Conservation (phyloP, 441 rosid species). For the Gossypium lobatum region DNA sequence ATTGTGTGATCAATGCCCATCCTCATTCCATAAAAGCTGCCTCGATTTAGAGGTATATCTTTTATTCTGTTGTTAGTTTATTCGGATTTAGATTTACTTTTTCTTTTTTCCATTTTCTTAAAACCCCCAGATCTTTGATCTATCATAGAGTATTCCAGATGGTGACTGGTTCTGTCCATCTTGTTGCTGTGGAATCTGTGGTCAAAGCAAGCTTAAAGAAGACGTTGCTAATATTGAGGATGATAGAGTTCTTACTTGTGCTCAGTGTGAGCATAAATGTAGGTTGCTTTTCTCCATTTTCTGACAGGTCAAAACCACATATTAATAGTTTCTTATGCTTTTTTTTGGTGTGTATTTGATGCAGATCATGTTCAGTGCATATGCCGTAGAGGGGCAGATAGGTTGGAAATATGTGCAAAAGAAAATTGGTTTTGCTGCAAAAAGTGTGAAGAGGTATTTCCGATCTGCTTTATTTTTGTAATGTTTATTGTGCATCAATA, state of each 20-base stretch:
- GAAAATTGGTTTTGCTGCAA: conserved; percentile 62
- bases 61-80: conserved; percentile 17
- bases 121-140: background rate
- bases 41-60: conserved; percentile 45
- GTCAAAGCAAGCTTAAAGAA: conserved; percentile 25
- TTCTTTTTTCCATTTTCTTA: background rate
- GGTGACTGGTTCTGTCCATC: conserved; percentile 66
- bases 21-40: conserved; percentile 49
- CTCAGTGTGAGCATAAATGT: conserved; percentile 70
- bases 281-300: conserved; percentile 20
- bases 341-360: conserved; percentile 15
- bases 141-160: conserved; percentile 45
- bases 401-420: conserved; percentile 19
- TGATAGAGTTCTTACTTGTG: conserved; percentile 35
- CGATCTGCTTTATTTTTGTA: conserved; percentile 9
- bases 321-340: conserved; percentile 14
- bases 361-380: conserved; percentile 58
- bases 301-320: background rate
- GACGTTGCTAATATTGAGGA: conserved; percentile 24
- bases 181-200: conserved; percentile 51
- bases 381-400: conserved; percentile 20
- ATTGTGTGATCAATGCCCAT: conserved; percentile 55
- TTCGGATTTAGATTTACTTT: background rate
- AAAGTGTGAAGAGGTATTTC: conserved; percentile 54
- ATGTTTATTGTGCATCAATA: background rate